These are phyloP conservation scores for Candida berthetii DNA, from an alignment of 805 yeast genomes.

Conservation along the genomic window DNA sequence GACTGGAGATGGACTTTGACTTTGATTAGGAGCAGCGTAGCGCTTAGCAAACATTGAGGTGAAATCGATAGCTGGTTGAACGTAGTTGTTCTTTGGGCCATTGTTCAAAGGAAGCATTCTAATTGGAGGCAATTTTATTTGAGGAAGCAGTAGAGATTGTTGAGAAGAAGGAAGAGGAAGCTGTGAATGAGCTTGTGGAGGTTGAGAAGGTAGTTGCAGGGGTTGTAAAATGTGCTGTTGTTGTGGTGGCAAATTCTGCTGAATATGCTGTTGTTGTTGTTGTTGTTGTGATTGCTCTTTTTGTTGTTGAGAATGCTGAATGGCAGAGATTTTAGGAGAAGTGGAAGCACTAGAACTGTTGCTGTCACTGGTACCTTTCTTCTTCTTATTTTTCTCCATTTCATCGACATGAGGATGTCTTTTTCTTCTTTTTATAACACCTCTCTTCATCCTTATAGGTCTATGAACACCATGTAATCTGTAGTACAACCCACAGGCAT, in stretches of 20 bases:
- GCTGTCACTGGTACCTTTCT: background rate
- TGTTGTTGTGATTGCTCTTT: slow-evolving; percentile 2
- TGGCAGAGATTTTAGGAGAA: background rate
- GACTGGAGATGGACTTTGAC: background rate
- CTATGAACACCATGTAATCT: slow-evolving; percentile 71
- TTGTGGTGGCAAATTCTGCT: background rate
- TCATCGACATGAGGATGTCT: slow-evolving; percentile 24
- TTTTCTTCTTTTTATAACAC: slow-evolving; percentile 69
- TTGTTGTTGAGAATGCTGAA: background rate
- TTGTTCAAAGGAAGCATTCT: slow-evolving; percentile 14
- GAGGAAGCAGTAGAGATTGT: background rate
- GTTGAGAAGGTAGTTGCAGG: background rate
- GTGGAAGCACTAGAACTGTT: background rate
- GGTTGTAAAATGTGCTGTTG: background rate
- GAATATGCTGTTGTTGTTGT: background rate
- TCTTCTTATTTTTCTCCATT: background rate
- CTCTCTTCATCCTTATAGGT: slow-evolving; percentile 69
- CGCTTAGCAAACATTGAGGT: slow-evolving; percentile 26
- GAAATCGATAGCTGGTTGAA: slow-evolving; percentile 34
- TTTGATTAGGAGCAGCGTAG: background rate
- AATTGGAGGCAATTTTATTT: slow-evolving; percentile 17
- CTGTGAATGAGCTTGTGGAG: background rate
- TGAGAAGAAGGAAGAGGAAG: too few relatives aligned
- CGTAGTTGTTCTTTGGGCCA: slow-evolving; percentile 4
- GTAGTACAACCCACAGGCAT: slow-evolving; percentile 81